Percentiles rank a stretch among this genome's conserved stretches.
Conservation (phyloP, 441 rosid genomes). For the Gossypium gossypioides region DNA sequence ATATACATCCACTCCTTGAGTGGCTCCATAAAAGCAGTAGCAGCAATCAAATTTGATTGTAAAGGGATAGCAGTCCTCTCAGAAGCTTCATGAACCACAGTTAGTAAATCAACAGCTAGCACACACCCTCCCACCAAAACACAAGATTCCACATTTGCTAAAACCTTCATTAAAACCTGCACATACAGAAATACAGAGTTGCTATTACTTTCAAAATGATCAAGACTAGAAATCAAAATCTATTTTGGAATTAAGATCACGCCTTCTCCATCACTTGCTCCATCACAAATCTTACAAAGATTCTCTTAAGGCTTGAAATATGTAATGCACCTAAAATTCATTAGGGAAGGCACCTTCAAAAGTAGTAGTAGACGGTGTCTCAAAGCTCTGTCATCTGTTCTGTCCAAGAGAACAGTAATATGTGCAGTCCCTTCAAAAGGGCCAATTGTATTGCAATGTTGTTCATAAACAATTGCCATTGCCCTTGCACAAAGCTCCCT, state of each 20-base stretch:
- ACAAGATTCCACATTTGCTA: constrained; percentile 86
- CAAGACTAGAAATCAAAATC: constrained; percentile 5
- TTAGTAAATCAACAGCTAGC: constrained; percentile 90
- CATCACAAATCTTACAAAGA: background rate
- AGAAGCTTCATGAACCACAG: constrained; percentile 88
- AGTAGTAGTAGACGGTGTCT: constrained; percentile 95
- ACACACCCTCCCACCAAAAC: constrained; percentile 97
- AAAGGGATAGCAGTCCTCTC: constrained; percentile 96
- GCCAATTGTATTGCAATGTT: constrained; percentile 71
- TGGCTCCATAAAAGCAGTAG: constrained; percentile 99
- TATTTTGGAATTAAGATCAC: background rate
- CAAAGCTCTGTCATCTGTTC: constrained; percentile 94
- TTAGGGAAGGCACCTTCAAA: constrained; percentile 54
- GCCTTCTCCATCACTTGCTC: background rate
- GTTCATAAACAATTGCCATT: constrained; percentile 97
- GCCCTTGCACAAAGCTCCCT: constrained; percentile 99
- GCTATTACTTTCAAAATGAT: constrained; percentile 9
- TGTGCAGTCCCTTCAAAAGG: constrained; percentile 97
- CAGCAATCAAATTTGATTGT: constrained; percentile 94
- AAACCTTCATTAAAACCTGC: constrained; percentile 91
- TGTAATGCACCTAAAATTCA: background rate
- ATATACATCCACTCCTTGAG: constrained; percentile 96
- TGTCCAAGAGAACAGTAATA: constrained; percentile 85
- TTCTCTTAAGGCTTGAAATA: background rate
- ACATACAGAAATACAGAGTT: background rate